A percentile compares a stretch with the other conserved stretches of the same genome.
Conservation (phyloP, 345 rosid species). For the Melaleuca quinquenervia region DNA sequence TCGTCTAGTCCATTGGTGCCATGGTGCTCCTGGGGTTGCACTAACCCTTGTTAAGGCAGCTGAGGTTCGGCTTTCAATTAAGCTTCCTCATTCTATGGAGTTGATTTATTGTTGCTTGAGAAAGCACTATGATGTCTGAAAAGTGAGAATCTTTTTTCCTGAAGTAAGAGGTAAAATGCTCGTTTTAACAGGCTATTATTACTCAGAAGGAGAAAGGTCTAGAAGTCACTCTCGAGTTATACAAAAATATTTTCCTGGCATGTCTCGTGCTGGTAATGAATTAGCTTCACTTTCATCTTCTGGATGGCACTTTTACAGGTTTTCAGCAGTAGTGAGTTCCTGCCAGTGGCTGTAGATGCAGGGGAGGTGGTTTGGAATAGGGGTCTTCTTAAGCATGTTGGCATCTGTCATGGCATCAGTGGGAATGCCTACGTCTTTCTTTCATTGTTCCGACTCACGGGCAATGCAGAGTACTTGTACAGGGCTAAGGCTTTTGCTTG, state of each 20-base stretch:
- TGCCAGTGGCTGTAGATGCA: conserved; percentile 54
- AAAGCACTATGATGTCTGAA: background rate
- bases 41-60: conserved; percentile 60
- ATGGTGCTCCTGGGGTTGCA: conserved; percentile 62
- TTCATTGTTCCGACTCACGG: conserved; percentile 42
- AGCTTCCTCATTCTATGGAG: background rate
- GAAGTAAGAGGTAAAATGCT: background rate
- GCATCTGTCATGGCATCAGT: conserved; percentile 67
- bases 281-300: background rate
- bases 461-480: conserved; percentile 28
- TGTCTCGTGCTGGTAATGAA: background rate
- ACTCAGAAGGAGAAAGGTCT: background rate
- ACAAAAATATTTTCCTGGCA: no score
- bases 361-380: conserved; percentile 57
- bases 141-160: background rate
- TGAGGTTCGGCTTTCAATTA: conserved; percentile 21
- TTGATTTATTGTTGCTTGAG: background rate
- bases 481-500: conserved; percentile 56
- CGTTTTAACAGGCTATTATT: background rate
- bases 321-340: conserved; percentile 40
- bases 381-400: conserved; percentile 62
- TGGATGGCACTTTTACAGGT: conserved; percentile 18
- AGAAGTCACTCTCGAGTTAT: background rate
- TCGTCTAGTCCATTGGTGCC: conserved; percentile 71
- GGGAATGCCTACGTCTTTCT: conserved; percentile 55